These are phyloP conservation scores for Tetracladium maxilliforme DNA, from an alignment of 2,329 filamentous ascomycete genomes.

Conservation along the genomic window DNA sequence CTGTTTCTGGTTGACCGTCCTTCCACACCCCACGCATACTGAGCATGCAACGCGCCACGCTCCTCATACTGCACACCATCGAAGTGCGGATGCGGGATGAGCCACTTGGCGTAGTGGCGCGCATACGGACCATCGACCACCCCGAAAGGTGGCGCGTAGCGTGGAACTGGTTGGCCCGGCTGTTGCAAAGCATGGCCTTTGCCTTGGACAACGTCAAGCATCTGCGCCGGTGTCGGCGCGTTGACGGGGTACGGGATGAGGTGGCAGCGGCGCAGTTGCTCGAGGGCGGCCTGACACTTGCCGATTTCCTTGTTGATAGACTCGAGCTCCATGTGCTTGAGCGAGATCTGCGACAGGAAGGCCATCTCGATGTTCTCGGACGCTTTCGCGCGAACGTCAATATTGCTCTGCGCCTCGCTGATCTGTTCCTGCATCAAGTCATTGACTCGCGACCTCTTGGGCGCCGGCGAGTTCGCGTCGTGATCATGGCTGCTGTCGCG, in stretches of 20 bases:
- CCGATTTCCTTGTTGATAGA: constrained; percentile 92
- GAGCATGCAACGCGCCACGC: constrained; percentile 17
- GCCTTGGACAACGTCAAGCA: constrained; percentile 59
- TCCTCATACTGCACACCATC: constrained; percentile 47
- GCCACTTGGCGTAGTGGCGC: constrained; percentile 89
- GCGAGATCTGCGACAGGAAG: constrained; percentile 77
- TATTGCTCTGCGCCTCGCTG: no score
- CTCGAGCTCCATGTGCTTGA: constrained; percentile 89
- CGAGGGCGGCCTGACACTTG: constrained; percentile 85
- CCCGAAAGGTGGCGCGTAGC: constrained; percentile 77
- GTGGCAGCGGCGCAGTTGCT: constrained; percentile 85
- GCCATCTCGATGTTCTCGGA: constrained; percentile 76
- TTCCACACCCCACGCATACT: constrained; percentile 34
- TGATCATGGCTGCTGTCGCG: no score
- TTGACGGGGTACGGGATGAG: constrained; percentile 78
- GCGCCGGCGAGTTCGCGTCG: no score
- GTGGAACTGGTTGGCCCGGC: constrained; percentile 49
- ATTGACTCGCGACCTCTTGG: no score
- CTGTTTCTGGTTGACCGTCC: constrained; percentile 71
- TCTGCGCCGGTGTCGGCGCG: constrained; percentile 48
- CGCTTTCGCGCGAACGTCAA: no score
- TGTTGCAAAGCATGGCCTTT: constrained; percentile 55
- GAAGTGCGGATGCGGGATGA: constrained; percentile 77
- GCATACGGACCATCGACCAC: constrained; percentile 87
- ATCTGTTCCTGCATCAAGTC: no score